Conservation (phyloP, 108 stramenopile species). For the Schizochytrium sp. region DNA sequence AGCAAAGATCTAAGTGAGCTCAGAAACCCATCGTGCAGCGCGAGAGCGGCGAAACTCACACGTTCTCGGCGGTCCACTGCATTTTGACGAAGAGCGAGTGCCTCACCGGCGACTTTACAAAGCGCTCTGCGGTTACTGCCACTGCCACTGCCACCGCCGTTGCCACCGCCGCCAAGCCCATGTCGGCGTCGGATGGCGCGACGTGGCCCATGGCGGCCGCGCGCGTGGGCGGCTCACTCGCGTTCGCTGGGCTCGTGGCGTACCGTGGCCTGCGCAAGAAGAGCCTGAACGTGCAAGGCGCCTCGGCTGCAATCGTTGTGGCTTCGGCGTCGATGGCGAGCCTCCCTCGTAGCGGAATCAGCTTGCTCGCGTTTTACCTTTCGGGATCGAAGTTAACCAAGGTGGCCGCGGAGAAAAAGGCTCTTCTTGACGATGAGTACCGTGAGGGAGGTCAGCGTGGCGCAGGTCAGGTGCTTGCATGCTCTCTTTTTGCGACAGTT, state of each 20-base stretch:
- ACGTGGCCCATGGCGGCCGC: neutral
- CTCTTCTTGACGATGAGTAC: neutral
- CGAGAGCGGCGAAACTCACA: no score
- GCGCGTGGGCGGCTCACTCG: neutral
- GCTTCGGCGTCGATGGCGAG: neutral
- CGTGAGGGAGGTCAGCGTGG: neutral
- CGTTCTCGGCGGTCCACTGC: no score
- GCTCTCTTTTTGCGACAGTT: neutral
- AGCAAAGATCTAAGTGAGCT: no score
- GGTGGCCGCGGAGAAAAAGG: slow-evolving; percentile 1
- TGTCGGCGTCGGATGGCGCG: neutral
- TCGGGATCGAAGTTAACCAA: slow-evolving; percentile 20
- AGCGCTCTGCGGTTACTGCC: no score
- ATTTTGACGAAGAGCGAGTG: no score
- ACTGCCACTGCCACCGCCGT: neutral
- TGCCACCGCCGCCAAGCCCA: neutral
- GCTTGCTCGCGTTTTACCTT: slow-evolving; percentile 14
- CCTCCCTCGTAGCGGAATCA: neutral
- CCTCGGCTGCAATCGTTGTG: slow-evolving; percentile 20
- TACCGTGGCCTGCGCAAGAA: neutral
- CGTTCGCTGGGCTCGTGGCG: neutral
- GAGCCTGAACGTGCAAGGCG: slow-evolving; percentile 12
- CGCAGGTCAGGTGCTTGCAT: slow-evolving; percentile 21
- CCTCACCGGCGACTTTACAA: no score
- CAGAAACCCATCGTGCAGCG: no score